Evolutionary conservation across 2,329 filamentous ascomycete genomes (phyloP), one percentile per base, ranked within the genome.

Genomic region (Cladophialophora yegresii): DNA sequence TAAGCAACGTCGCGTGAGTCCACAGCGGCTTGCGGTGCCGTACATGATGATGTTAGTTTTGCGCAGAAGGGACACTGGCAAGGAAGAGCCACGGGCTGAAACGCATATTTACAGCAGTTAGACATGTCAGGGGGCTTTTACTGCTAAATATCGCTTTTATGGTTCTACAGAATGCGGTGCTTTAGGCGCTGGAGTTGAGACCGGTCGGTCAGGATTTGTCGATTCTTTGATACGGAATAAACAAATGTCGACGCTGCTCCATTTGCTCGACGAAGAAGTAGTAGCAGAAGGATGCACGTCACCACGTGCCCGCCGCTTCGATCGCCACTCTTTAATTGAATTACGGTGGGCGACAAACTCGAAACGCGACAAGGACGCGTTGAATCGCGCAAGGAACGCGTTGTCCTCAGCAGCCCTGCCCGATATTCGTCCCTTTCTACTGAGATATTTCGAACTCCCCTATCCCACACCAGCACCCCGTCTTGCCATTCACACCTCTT

Each of bases 241-340:
- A 36, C 12, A 13, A 36, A 10, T 36, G 12, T 40, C 36, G 13
- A 40, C 12, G 4, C 13, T 40, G 13, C 16, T 4, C 16, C 36
- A 40, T n/a, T 40, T n/a, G 36, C 36, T 6, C 36, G 36, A 43
- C n/a, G 6, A 1, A 43, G 16, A 16, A n/a, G 36, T 20, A 43
- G 16, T 43, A 6, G 16, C n/a, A 8, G 36, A 43, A 20, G 36
- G 2, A 40, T 5, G 6, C 13, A 6, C 36, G 4, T 16, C 36
- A n/a, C 16, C 36, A 40, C 36, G 36, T 40, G 26, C 3, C 26
- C 6, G 3, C 3, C 6, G 6, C 26, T 6, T 28, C 6, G 26
- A 20, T 16, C 16, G 16, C 36, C 22, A 51, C 47, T 51, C 26
- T 26, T 51, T 51, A 51, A 51, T 51, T 51, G 47, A 51, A 51